A percentile compares a stretch with the other conserved stretches of the same genome.
Conservation (phyloP, 2,329 filamentous ascomycete genomes). For the Cryphonectria radicalis region DNA sequence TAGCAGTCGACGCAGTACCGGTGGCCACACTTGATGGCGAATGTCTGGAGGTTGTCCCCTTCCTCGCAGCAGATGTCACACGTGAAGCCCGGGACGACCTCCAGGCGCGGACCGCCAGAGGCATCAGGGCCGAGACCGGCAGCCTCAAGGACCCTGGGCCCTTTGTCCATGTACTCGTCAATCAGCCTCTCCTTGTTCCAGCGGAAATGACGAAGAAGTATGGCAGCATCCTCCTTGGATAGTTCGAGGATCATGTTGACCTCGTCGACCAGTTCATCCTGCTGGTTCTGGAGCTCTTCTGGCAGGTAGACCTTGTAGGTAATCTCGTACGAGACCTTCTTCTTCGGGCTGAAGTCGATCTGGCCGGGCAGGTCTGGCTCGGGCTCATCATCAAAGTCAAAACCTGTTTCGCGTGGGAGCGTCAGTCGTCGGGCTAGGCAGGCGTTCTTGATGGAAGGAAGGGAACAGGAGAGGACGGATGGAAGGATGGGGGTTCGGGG, state of each 20-base stretch:
- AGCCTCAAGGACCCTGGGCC: slow-evolving; percentile 77
- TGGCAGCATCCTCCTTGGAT: slow-evolving; percentile 85
- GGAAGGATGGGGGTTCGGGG: slow-evolving; percentile 24
- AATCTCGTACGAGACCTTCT: slow-evolving; percentile 78
- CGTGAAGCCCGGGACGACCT: slow-evolving; percentile 74
- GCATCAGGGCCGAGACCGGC: slow-evolving; percentile 76
- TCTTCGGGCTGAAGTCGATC: slow-evolving; percentile 71
- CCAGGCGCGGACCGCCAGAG: slow-evolving; percentile 67
- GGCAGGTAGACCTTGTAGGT: slow-evolving; percentile 83
- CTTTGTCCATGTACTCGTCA: slow-evolving; percentile 93
- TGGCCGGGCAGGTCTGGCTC: slow-evolving; percentile 57
- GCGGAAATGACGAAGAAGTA: slow-evolving; percentile 83
- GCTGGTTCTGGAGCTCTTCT: slow-evolving; percentile 79
- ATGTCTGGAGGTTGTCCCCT: slow-evolving; percentile 73
- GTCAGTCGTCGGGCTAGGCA: slow-evolving; percentile 21
- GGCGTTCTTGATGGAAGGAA: slow-evolving; percentile 19
- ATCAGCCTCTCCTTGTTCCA: slow-evolving; percentile 98
- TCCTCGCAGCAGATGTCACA: slow-evolving; percentile 99
- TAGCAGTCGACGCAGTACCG: slow-evolving; percentile 94
- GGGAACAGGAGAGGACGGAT: not conserved
- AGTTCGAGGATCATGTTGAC: slow-evolving; percentile 91
- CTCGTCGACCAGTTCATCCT: slow-evolving; percentile 84
- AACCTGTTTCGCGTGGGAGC: slow-evolving; percentile 47
- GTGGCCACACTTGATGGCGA: slow-evolving; percentile 94
- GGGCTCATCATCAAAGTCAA: slow-evolving; percentile 62